Evolutionary conservation across 495 filamentous ascomycete genomes (phyloP).

Genomic region (Lophium mytilinum): DNA sequence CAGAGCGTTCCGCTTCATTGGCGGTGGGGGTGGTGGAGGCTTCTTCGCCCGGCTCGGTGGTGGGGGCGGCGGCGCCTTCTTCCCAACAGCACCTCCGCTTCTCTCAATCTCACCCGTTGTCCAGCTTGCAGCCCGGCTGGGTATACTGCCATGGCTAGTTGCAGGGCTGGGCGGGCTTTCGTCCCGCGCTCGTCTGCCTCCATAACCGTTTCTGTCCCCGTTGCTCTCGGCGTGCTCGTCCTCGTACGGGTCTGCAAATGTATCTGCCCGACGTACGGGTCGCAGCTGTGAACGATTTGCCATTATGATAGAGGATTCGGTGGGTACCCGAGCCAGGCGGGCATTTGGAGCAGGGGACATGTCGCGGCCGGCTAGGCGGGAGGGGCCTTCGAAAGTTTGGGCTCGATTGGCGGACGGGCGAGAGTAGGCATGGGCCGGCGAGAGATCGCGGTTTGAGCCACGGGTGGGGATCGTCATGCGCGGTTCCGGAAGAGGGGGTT

Average conservation of each 20-base stretch:
- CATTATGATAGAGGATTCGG: conserved; percentile 44
- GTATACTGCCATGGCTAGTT: conserved; percentile 26
- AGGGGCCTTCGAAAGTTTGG: conserved; percentile 52
- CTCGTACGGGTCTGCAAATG: conserved; percentile 58
- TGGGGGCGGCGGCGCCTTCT: conserved; percentile 73
- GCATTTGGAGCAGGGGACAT: conserved; percentile 38
- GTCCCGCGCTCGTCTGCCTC: conserved; percentile 4
- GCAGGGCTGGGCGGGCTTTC: conserved; percentile 36
- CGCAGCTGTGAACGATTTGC: conserved; percentile 40
- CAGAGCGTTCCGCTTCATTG: conserved; percentile 31
- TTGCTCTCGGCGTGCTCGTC: conserved; percentile 44
- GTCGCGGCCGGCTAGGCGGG: conserved; percentile 41
- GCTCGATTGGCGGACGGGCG: conserved; percentile 42
- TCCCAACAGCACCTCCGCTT: conserved; percentile 20
- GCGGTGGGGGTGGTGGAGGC: conserved; percentile 55
- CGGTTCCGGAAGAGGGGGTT: conserved; percentile 33
- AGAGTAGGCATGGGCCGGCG: conserved; percentile 9
- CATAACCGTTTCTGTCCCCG: conserved; percentile 35
- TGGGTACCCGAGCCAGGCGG: conserved; percentile 49
- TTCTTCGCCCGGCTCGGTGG: conserved; percentile 77
- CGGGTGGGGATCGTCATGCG: conserved; percentile 29
- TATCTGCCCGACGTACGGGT: conserved; percentile 40
- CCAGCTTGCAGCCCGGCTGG: conserved; percentile 24
- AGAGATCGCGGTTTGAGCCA: conserved; percentile 24
- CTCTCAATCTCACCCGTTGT: conserved; percentile 3